Conservation (phyloP, 2,329 filamentous ascomycete genomes). For the Microsporum canis region DNA sequence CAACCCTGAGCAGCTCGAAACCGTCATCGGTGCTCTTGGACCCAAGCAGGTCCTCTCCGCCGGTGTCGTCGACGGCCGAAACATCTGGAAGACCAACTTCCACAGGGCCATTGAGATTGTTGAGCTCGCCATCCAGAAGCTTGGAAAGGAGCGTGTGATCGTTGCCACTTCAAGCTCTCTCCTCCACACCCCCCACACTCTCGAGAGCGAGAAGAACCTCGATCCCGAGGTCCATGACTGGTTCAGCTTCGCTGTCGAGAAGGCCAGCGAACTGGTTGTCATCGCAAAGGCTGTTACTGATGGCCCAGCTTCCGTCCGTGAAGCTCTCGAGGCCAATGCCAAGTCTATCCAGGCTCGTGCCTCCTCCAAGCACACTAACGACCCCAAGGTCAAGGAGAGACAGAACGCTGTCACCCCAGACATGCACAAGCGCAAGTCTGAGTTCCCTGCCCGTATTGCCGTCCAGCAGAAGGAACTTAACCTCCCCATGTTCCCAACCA, state of each 20-base stretch:
- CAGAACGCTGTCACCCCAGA: conserved; percentile 74
- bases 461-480: conserved; percentile 87
- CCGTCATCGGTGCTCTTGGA: conserved; percentile 71
- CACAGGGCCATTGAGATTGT: conserved; percentile 84
- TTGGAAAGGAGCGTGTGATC: conserved; percentile 95
- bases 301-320: conserved; percentile 72
- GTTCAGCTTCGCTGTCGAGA: conserved; percentile 98
- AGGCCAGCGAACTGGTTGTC: conserved; percentile 77
- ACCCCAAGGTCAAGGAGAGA: conserved; percentile 93
- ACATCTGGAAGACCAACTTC: conserved; percentile 99
- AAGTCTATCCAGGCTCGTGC: conserved; percentile 86
- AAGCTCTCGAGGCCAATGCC: conserved; percentile 91
- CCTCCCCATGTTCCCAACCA: conserved; percentile 95
- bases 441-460: conserved; percentile 72
- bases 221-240: conserved; percentile 87
- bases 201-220: conserved; percentile 97
- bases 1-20: conserved; percentile 92
- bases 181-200: conserved; percentile 95
- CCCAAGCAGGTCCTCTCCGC: conserved; percentile 82
- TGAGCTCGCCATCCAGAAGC: conserved; percentile 83
- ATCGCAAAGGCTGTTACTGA: conserved; percentile 97
- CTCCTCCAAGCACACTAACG: conserved; percentile 88
- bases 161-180: conserved; percentile 95
- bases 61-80: conserved; percentile 95
- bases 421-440: conserved; percentile 86